Evolutionary conservation across 352 stramenopile species (phyloP).

Genomic region (Lagenidium sp.): DNA sequence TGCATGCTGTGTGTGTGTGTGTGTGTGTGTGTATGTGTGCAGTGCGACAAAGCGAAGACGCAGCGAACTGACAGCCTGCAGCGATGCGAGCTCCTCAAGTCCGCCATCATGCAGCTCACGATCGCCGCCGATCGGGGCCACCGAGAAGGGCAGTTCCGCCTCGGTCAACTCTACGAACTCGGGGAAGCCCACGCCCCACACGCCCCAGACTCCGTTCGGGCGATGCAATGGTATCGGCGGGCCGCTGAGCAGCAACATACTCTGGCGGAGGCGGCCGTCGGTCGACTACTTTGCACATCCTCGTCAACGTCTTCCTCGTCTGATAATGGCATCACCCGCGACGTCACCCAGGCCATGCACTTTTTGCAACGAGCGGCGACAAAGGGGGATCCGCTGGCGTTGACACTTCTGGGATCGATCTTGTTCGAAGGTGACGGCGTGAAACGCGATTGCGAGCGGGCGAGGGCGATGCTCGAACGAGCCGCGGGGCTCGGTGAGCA

Average conservation of each 20-base stretch:
- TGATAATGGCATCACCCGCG: too few relatives aligned
- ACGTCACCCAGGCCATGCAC: conserved; percentile 46
- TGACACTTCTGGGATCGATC: conserved; percentile 34
- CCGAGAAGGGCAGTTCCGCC: conserved; percentile 37
- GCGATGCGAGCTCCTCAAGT: too few relatives aligned
- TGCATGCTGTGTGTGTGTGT: too few relatives aligned
- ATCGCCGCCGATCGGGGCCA: conserved; percentile 46
- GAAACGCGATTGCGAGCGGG: conserved; percentile 46
- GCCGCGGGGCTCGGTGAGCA: conserved; percentile 26
- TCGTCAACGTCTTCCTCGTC: too few relatives aligned
- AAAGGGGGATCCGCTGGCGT: conserved; percentile 31
- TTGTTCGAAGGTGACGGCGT: conserved; percentile 36
- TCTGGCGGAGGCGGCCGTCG: conserved; percentile 37
- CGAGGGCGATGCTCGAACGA: conserved; percentile 38
- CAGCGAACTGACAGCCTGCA: too few relatives aligned
- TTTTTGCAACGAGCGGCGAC: conserved; percentile 49
- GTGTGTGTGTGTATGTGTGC: too few relatives aligned
- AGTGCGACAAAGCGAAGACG: too few relatives aligned
- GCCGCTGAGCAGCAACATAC: conserved; percentile 40
- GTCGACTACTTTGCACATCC: conserved; percentile 24
- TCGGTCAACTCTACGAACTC: conserved; percentile 43
- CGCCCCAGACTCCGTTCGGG: too few relatives aligned
- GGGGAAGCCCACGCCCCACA: too few relatives aligned
- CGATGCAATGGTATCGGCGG: conserved; percentile 38
- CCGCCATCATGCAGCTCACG: too few relatives aligned